Conservation (phyloP, 805 yeast genomes). For the Blastobotrys chiropterorum region DNA sequence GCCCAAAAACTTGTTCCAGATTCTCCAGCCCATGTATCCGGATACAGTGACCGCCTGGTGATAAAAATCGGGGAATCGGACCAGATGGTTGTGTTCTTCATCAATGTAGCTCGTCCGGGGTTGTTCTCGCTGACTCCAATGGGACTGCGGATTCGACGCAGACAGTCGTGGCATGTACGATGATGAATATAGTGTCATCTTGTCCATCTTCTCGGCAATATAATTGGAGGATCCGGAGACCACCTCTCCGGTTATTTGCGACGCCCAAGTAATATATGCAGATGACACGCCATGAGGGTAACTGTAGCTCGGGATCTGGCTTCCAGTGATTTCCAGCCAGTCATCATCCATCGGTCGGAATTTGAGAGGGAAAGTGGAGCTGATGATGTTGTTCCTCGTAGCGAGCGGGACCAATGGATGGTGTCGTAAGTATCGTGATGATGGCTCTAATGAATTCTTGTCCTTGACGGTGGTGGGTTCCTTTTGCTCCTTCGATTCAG, state of each 20-base stretch:
- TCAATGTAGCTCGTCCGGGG: no score
- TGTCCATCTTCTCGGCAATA: conserved; percentile 11
- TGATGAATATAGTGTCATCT: neutral
- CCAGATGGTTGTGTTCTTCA: no score
- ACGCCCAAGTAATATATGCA: conserved; percentile 14
- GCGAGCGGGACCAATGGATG: conserved; percentile 19
- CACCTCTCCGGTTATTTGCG: conserved; percentile 18
- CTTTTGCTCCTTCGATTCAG: no score
- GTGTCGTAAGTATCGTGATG: no score
- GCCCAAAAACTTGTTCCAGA: conserved; percentile 13
- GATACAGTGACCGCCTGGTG: conserved; percentile 19
- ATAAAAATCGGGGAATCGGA: conserved; percentile 15
- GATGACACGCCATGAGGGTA: neutral
- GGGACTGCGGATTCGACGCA: neutral
- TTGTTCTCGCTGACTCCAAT: conserved; percentile 2
- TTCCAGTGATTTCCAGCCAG: conserved; percentile 16
- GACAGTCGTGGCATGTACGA: neutral
- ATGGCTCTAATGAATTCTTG: no score
- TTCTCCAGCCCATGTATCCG: conserved; percentile 20
- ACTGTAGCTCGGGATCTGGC: conserved; percentile 4
- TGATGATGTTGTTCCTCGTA: conserved; percentile 12
- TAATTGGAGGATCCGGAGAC: conserved; percentile 18
- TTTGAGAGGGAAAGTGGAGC: conserved; percentile 14
- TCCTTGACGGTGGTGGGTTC: no score
- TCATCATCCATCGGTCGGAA: conserved; percentile 23